Evolutionary conservation across 2,329 filamentous ascomycete genomes (phyloP).

Genomic region (Coniochaeta sp.): DNA sequence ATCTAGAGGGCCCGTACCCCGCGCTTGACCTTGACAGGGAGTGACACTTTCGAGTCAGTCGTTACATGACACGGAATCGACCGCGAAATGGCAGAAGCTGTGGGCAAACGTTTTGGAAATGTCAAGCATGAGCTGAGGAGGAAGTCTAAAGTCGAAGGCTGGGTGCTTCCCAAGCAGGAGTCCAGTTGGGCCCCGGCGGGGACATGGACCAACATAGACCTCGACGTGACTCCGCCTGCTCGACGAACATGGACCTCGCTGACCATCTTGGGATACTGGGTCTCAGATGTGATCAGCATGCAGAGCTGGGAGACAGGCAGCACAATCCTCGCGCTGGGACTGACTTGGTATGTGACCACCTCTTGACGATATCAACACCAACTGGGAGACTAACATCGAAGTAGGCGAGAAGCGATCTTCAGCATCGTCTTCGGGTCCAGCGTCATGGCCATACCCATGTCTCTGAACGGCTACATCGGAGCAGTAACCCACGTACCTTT

Average conservation of each 20-base stretch:
- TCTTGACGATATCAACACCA: background rate
- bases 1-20: background rate
- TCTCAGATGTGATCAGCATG: conserved; percentile 14
- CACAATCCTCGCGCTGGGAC: conserved; percentile 15
- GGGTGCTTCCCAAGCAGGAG: conserved; percentile 16
- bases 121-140: background rate
- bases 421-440: conserved; percentile 7
- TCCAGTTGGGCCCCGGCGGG: conserved; percentile 12
- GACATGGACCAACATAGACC: conserved; percentile 12
- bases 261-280: conserved; percentile 17
- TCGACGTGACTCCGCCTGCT: conserved; percentile 10
- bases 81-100: background rate
- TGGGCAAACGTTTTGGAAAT: background rate
- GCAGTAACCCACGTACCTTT: conserved; percentile 7
- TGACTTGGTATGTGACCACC: conserved; percentile 10
- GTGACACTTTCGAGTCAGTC: background rate
- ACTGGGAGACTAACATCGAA: background rate
- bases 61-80: background rate
- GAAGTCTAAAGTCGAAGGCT: conserved; percentile 11
- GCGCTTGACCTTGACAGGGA: background rate
- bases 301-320: conserved; percentile 15
- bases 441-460: conserved; percentile 9
- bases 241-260: conserved; percentile 14
- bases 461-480: conserved; percentile 7
- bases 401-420: conserved; percentile 5